Conservation (phyloP, 495 filamentous ascomycete species). For the Zalerion maritima region DNA sequence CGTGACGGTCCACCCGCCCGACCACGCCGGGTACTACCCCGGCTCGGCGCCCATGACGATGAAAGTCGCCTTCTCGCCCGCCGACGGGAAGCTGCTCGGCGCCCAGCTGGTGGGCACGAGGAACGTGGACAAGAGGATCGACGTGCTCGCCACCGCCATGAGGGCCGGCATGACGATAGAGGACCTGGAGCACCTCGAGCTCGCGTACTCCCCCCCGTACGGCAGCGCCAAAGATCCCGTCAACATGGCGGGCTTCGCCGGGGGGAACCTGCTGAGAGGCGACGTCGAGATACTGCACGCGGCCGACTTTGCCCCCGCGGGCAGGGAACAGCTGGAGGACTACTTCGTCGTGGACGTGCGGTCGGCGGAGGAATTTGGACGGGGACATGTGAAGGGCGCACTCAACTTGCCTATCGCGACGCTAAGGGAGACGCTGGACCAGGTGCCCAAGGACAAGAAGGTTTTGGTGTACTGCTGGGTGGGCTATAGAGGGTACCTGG, state of each 20-base stretch:
- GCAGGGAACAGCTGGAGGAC: slow-evolving; percentile 5
- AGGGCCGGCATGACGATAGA: slow-evolving; percentile 16
- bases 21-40: slow-evolving; percentile 21
- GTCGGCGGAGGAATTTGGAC: slow-evolving; percentile 10
- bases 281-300: slow-evolving; percentile 16
- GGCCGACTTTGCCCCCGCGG: slow-evolving; percentile 9
- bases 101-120: slow-evolving; percentile 12
- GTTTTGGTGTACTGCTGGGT: slow-evolving; percentile 13
- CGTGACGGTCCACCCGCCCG: slow-evolving; percentile 19
- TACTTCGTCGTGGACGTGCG: slow-evolving; percentile 17
- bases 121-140: slow-evolving; percentile 18
- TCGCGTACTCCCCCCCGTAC: slow-evolving; percentile 20
- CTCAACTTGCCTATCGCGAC: slow-evolving; percentile 11
- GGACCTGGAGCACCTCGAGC: slow-evolving; percentile 19
- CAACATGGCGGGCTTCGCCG: slow-evolving; percentile 20
- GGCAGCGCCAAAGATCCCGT: slow-evolving; percentile 20
- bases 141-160: slow-evolving; percentile 17
- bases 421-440: slow-evolving; percentile 7
- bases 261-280: slow-evolving; percentile 14
- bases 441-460: slow-evolving; percentile 9
- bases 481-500: slow-evolving; percentile 17
- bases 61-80: slow-evolving; percentile 11
- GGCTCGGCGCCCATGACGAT: slow-evolving; percentile 13
- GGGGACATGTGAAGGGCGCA: slow-evolving; percentile 10
- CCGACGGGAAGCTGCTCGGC: slow-evolving; percentile 12